Evolutionary conservation across 1,284 basidiomycete genomes (phyloP).

Genomic region (Cryptococcus sp.): DNA sequence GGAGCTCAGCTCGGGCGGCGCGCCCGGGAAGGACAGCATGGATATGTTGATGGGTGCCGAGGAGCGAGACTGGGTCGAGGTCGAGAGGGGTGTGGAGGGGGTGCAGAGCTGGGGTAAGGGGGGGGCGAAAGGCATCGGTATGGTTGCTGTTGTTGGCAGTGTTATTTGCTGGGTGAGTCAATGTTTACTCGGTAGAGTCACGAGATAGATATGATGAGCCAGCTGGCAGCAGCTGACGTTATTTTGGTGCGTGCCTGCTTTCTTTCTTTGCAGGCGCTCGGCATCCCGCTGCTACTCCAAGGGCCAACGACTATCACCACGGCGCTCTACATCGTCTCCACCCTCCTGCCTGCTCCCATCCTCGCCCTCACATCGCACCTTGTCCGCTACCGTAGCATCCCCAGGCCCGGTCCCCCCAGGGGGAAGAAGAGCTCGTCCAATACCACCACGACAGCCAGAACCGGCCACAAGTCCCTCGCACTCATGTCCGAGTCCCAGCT

Average conservation of each 20-base stretch:
- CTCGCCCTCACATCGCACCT: slow-evolving; percentile 28
- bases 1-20: slow-evolving; percentile 9
- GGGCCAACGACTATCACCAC: slow-evolving; percentile 15
- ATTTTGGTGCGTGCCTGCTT: neutral
- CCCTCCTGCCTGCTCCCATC: slow-evolving; percentile 28
- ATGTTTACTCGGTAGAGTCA: neutral
- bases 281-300: slow-evolving; percentile 22
- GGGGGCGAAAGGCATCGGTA: slow-evolving; percentile 22
- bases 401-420: neutral
- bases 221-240: no score
- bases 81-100: slow-evolving; percentile 21
- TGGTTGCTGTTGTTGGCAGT: slow-evolving; percentile 18
- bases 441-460: slow-evolving; percentile 15
- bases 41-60: slow-evolving; percentile 29
- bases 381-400: slow-evolving; percentile 22
- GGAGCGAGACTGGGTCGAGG: slow-evolving; percentile 32
- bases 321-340: slow-evolving; percentile 23
- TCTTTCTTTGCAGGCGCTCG: slow-evolving; percentile 21
- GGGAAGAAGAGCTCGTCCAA: slow-evolving; percentile 19
- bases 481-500: slow-evolving; percentile 29
- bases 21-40: slow-evolving; percentile 25
- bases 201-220: neutral
- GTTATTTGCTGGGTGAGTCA: slow-evolving; percentile 30
- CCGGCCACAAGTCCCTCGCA: slow-evolving; percentile 26
- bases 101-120: slow-evolving; percentile 27